Evolutionary conservation across 768 basidiomycete genomes (phyloP), one percentile per base, ranked within the genome.

Genomic region (Termitomyces sp.): DNA sequence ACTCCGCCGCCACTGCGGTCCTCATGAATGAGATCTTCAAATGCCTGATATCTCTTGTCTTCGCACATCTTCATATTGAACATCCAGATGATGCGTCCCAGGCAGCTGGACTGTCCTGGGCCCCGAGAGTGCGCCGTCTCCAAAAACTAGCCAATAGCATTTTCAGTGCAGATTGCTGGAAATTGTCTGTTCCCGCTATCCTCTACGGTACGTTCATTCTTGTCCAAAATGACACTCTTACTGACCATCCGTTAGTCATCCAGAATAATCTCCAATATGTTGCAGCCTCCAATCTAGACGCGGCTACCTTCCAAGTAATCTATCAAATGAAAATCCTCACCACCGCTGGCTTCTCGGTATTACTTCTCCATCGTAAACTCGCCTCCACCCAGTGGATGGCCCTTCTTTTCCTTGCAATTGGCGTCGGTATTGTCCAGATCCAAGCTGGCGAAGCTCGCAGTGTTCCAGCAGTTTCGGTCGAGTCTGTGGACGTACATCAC

Each of bases 281-380:
- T 54, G 95, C 95, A 35, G 92, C 91, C 5, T 88, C 90, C 44
- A 98, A 98, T 71, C 78, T 98, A 59, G 88, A 94, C 63, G 94
- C 92, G 16, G 94, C 95, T 22, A 97, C 94, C 16, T 98, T 98
- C 73, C 95, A 97, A 72, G 94, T 96, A 68, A 92, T 87, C 45
- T 95, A 95, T 72, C 94, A 96, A 71, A 96, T 96, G 94, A 96
- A 96, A 73, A 94, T 96, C 67, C 84, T 96, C 63, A 95, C 94
- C 38, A 96, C 94, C 22, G 94, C 92, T 18, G 90, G 81, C 41
- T 94, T 94, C 71, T 92, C 90, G 22, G 92, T 94, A 44, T 64
- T 90, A 5, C 77, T 96, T 30, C 79, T 95, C 30, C 84, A 90
- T 60, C 90, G 87, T 67, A 84, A 85, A 65, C 75, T 98, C 36